Evolutionary conservation across 768 basidiomycete species (phyloP).

Genomic region (Lactarius quietus): DNA sequence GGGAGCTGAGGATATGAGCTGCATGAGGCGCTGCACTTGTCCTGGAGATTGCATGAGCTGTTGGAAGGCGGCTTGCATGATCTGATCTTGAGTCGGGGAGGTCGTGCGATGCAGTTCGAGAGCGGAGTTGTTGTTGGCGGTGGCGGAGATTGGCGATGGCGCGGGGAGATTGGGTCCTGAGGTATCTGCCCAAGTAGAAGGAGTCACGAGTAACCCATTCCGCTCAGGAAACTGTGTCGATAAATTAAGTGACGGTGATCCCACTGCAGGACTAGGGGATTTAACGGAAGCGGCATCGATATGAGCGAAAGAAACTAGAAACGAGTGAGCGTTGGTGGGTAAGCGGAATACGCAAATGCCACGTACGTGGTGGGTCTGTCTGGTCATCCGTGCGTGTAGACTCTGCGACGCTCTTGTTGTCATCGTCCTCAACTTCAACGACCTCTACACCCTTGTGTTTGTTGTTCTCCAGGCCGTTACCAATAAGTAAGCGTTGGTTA

Average conservation of each 20-base stretch:
- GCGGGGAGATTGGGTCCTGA: neutral
- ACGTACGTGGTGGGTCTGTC: slow-evolving; percentile 1
- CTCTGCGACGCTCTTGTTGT: slow-evolving; percentile 31
- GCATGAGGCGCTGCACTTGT: slow-evolving; percentile 31
- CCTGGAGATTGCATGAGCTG: slow-evolving; percentile 30
- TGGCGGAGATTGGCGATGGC: slow-evolving; percentile 3
- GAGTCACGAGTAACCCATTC: neutral
- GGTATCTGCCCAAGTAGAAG: slow-evolving; percentile 4
- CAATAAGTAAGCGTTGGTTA: slow-evolving; percentile 66
- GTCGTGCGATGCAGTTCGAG: slow-evolving; percentile 24
- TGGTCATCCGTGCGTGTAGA: slow-evolving; percentile 14
- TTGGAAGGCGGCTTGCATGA: slow-evolving; percentile 28
- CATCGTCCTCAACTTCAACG: slow-evolving; percentile 42
- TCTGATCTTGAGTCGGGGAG: slow-evolving; percentile 20
- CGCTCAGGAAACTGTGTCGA: slow-evolving; percentile 7
- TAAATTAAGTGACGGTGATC: slow-evolving; percentile 9
- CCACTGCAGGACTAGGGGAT: slow-evolving; percentile 9
- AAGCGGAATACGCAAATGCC: neutral
- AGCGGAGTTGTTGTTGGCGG: slow-evolving; percentile 15
- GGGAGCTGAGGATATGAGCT: slow-evolving; percentile 23
- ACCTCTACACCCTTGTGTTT: slow-evolving; percentile 38
- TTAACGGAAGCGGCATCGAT: slow-evolving; percentile 21
- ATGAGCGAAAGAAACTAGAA: slow-evolving; percentile 19
- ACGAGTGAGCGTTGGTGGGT: neutral
- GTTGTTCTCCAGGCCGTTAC: slow-evolving; percentile 39